Base-by-base conservation (phyloP, 2,329 filamentous ascomycete genomes). In the Trichophyton equinum region DNA sequence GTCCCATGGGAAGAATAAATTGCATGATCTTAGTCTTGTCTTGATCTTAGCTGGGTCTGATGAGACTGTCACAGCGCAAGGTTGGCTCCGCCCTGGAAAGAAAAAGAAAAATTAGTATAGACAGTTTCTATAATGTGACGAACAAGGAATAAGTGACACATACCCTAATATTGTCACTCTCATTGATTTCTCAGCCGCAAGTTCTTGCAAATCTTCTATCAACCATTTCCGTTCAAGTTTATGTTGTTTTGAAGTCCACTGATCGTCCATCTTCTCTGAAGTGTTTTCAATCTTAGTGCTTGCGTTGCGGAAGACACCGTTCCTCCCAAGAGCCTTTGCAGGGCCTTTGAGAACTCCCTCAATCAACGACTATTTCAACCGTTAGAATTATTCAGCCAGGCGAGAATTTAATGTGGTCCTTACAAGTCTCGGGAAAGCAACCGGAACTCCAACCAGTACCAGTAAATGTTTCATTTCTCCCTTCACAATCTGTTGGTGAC, bases 181-280 rank as follows among this genome's bases (percentile, higher is more conserved):
- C 58, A 96, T 83, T 13, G 90, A 96, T 72, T 95, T 95, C 71
- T 94, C 90, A 22, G 89, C 90, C 7, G 95, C 91, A 62, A 99
- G 80, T 68, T 96, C 90, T 73, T 99, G 95, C 27, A 99, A 78
- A 68, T 96, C 91, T 70, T 94, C 88, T 46, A 99, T 84, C 64
- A 97, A 80, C 73, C 89, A 87, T 64, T 86, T 89, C 58, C 94
- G 85, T 74, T 99, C 94, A 27, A 84, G 81, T 72, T 97, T 99
- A 77, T 97, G 91, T 70, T 91, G 89, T 71, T 90, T 95, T 42
- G 92, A 89, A 0, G 92, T 96, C 94, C 94, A 99, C 71, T 99
- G 92, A 72, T 97, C 94, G 70, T 96, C 91, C 30, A 95, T 78
- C 13, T 97, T 88, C 73, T 97, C 94, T 4, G 94, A 88, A 18